Percentiles rank a stretch among this genome's conserved stretches.
These are phyloP conservation scores for Phytophthora ohioensis DNA, from an alignment of 352 stramenopile genomes.

Conservation along the genomic window DNA sequence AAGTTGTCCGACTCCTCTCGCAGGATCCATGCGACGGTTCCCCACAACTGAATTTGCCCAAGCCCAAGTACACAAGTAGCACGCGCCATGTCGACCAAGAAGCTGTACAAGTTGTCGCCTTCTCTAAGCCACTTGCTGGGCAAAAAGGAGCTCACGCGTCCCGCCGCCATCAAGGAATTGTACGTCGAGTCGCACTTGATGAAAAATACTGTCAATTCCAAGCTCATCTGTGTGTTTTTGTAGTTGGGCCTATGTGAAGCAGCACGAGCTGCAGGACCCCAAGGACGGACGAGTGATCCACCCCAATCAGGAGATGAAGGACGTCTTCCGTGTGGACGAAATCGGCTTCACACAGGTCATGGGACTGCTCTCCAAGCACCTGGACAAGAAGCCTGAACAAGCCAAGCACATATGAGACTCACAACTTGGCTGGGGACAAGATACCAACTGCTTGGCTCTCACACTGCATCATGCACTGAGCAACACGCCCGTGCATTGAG, in stretches of 20 bases:
- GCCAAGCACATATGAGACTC: conserved; percentile 1
- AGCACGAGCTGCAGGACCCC: conserved; percentile 81
- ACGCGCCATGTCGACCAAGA: conserved; percentile 31
- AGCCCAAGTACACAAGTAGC: background rate
- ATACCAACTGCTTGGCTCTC: too few species aligned
- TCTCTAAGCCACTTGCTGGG: conserved; percentile 67
- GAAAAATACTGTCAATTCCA: background rate
- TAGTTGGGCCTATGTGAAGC: conserved; percentile 82
- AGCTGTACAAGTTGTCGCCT: conserved; percentile 73
- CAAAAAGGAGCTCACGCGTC: conserved; percentile 75
- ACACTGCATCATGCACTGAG: too few species aligned
- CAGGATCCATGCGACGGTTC: conserved; percentile 12
- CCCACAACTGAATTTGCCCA: background rate
- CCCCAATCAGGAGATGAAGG: conserved; percentile 72
- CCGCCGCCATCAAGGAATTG: conserved; percentile 82
- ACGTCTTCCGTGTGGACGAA: conserved; percentile 69
- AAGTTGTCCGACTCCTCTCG: background rate
- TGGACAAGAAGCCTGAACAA: conserved; percentile 50
- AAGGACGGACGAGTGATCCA: conserved; percentile 73
- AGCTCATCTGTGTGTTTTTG: conserved; percentile 6
- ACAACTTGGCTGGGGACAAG: background rate
- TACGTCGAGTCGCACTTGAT: conserved; percentile 39
- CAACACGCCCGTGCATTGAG: too few species aligned
- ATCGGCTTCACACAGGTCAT: conserved; percentile 83
- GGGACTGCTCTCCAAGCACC: conserved; percentile 75